Evolutionary conservation across 345 rosid species (phyloP).

Genomic region (Hypericum perforatum): DNA sequence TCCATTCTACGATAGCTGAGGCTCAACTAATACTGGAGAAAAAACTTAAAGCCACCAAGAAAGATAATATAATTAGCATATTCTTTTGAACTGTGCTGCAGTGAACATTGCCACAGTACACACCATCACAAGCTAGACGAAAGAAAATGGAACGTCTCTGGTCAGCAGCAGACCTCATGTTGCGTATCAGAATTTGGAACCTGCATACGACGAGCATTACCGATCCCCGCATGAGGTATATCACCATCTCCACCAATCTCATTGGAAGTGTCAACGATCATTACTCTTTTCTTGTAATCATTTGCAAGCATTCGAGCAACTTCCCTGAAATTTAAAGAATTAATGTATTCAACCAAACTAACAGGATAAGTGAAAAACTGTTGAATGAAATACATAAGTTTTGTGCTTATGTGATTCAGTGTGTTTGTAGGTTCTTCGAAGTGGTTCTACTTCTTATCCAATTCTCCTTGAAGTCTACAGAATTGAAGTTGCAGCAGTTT

Average conservation of each 20-base stretch:
- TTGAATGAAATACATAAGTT: no score
- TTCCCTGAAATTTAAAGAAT: constrained; percentile 42
- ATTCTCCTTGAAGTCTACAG: no score
- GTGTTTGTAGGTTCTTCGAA: no score
- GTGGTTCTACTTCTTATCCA: no score
- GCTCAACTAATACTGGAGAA: no score
- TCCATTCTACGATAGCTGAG: no score
- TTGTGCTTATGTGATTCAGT: no score
- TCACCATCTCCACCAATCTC: constrained; percentile 99
- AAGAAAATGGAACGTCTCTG: constrained; percentile 1
- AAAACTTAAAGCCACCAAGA: no score
- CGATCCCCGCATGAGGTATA: constrained; percentile 90
- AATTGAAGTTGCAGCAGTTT: no score
- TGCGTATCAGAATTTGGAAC: constrained; percentile 79
- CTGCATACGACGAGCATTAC: constrained; percentile 92
- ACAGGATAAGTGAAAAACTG: neutral
- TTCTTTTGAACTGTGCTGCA: no score
- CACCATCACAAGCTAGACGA: constrained; percentile 5
- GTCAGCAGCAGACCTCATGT: constrained; percentile 50
- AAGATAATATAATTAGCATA: no score
- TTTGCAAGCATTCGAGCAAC: constrained; percentile 84
- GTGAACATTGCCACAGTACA: neutral
- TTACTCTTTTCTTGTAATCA: constrained; percentile 76
- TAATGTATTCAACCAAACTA: constrained; percentile 5
- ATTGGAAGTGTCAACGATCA: constrained; percentile 90